These are phyloP conservation scores for Biscutella laevigata DNA, from an alignment of 441 rosid genomes.

Conservation along the genomic window DNA sequence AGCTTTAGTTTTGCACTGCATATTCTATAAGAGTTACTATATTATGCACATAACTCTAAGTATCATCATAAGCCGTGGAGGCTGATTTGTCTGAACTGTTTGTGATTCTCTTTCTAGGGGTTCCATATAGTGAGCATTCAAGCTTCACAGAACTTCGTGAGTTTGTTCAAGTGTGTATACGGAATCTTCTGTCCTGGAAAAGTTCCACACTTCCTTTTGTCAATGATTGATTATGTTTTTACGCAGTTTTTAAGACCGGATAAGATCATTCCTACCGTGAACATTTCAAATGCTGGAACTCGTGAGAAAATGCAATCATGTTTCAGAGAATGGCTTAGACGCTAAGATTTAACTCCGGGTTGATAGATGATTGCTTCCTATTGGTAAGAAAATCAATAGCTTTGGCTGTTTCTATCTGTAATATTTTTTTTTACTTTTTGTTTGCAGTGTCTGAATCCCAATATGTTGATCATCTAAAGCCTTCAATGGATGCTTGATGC, in stretches of 20 bases:
- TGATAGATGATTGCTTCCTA: neutral
- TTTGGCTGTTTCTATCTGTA: neutral
- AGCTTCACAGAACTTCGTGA: constrained; percentile 67
- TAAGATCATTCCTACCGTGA: constrained; percentile 75
- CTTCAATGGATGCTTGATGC: constrained; percentile 4
- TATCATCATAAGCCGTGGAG: neutral
- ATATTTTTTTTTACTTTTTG: neutral
- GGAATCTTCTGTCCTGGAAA: neutral
- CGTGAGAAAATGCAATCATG: constrained; percentile 69
- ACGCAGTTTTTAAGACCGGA: constrained; percentile 58
- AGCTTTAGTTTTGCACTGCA: constrained; percentile 21
- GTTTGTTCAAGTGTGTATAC: constrained; percentile 54
- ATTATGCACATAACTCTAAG: neutral
- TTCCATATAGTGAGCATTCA: constrained; percentile 86
- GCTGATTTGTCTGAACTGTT: neutral
- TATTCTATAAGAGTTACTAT: constrained; percentile 5
- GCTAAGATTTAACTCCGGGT: constrained; percentile 15
- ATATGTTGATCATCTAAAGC: constrained; percentile 3
- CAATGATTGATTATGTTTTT: neutral
- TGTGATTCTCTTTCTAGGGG: constrained; percentile 35
- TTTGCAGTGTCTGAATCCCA: neutral
- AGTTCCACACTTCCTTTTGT: neutral
- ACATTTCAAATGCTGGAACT: constrained; percentile 42
- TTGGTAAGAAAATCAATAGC: neutral
- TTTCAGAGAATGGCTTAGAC: constrained; percentile 61